phyloP scores from a whole-genome alignment of 1,284 basidiomycete species.

The Clitocybe nebularis region DNA sequence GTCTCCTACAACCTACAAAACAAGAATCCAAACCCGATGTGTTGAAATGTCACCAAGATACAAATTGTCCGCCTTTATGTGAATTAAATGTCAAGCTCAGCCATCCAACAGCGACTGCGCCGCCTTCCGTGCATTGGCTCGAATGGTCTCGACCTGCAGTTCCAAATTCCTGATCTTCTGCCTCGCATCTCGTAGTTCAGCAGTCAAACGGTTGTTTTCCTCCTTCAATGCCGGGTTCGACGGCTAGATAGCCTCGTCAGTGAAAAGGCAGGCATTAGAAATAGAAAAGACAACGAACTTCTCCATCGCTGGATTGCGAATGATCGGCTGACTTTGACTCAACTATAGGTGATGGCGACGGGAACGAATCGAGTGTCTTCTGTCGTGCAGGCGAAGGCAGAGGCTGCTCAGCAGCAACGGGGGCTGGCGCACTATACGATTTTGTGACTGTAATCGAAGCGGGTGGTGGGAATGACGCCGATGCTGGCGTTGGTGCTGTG shows the following conservation, averaged over 20 bases:
- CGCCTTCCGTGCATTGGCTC: slow-evolving; percentile 71
- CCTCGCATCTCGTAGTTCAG: slow-evolving; percentile 71
- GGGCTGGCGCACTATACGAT: slow-evolving; percentile 14
- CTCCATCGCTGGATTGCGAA: slow-evolving; percentile 17
- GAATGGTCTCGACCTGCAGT: slow-evolving; percentile 74
- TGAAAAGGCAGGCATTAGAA: background rate
- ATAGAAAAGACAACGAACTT: slow-evolving; percentile 4
- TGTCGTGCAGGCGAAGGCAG: slow-evolving; percentile 14
- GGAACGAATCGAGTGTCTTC: slow-evolving; percentile 5
- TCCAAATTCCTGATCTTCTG: slow-evolving; percentile 79
- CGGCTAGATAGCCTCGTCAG: slow-evolving; percentile 4
- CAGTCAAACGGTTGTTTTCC: slow-evolving; percentile 60
- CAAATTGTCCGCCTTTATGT: too few species aligned
- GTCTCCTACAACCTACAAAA: too few species aligned
- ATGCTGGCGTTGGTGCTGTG: slow-evolving; percentile 15
- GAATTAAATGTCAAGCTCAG: too few species aligned
- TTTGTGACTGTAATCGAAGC: slow-evolving; percentile 11
- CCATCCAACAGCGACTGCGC: slow-evolving; percentile 46
- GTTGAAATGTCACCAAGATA: too few species aligned
- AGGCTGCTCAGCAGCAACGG: slow-evolving; percentile 15
- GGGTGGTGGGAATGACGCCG: slow-evolving; percentile 15
- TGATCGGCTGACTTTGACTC: slow-evolving; percentile 18
- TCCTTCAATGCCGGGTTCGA: slow-evolving; percentile 27
- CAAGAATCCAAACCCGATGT: too few species aligned
- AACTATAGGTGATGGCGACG: slow-evolving; percentile 12